phyloP scores from a whole-genome alignment of 306 rosid genomes.

The Hippophae tibetana region DNA sequence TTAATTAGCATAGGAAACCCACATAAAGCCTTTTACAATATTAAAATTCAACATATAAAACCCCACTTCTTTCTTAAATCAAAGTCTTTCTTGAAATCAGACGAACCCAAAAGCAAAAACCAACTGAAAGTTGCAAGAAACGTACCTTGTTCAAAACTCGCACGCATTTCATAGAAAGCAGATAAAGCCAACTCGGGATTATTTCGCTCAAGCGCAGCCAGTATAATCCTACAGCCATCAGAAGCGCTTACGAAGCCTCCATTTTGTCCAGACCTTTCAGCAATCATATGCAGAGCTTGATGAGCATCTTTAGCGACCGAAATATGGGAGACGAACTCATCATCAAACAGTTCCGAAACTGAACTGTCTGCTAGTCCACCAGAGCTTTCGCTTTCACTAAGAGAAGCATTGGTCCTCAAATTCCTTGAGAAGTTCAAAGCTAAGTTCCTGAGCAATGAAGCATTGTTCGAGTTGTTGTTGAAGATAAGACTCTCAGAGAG shows the following conservation, averaged over 20 bases:
- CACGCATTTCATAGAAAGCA: conserved; percentile 73
- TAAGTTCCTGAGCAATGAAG: conserved; percentile 17
- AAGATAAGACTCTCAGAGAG: conserved; percentile 11
- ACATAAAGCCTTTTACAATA: no score
- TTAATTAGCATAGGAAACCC: no score
- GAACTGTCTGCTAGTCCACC: conserved; percentile 33
- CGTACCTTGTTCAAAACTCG: conserved; percentile 58
- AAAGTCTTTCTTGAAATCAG: neutral
- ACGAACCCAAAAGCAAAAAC: neutral
- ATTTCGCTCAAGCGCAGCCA: conserved; percentile 58
- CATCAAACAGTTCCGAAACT: conserved; percentile 34
- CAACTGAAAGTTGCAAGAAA: neutral
- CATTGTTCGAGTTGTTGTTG: conserved; percentile 3
- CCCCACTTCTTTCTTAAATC: neutral
- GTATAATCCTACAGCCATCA: conserved; percentile 50
- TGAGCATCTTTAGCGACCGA: conserved; percentile 47
- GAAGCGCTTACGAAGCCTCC: conserved; percentile 40
- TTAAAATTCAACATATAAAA: neutral
- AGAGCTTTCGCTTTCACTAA: conserved; percentile 34
- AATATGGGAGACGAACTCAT: conserved; percentile 26
- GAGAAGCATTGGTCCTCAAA: conserved; percentile 34
- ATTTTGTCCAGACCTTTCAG: conserved; percentile 22
- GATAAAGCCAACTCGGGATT: conserved; percentile 67
- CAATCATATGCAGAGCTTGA: conserved; percentile 45
- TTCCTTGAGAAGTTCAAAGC: conserved; percentile 21